Evolutionary conservation across 352 stramenopile genomes (phyloP), one percentile per base, ranked within the genome.

Genomic region (Phytophthora pistaciae): DNA sequence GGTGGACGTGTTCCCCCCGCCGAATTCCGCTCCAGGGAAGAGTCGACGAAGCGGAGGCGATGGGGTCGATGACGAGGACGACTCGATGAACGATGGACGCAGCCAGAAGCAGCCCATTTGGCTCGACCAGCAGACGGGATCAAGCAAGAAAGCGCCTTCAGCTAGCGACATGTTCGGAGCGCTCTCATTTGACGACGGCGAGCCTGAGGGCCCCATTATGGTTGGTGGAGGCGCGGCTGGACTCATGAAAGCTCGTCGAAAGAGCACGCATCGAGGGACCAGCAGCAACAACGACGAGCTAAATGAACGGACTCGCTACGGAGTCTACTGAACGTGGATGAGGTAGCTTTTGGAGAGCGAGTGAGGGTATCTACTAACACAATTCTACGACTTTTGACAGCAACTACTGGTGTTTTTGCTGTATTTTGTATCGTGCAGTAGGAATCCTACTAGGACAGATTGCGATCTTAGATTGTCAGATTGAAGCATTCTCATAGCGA

Each of bases 241-340:
- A 3, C 70, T 94, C 3, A 75, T 93, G 69, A 94, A 94, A 72
- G 83, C 89, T 48, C 72, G 85, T 4, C 83, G 84, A 36, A 91
- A 91, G 56, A 92, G 75, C 60, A 80, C 70, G 25, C 64, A 81
- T 23, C 76, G 78, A 18, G 83, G 64, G 46, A 80, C 64, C 52
- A 82, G 66, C 59, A 88, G 86, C 56, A 88, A 88, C 55, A 76
- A 74, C 8, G 74, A 80, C 16, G 72, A 86, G 0, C 14, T 27
- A 0, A 61, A 67, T 13, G 60, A 74, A n/a, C 56, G 42, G 46
- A 52, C 42, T 13, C 68, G 60, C 9, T 68, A 77, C 53, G 62
- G 56, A 48, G 48, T 75, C 13, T 73, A 68, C 33, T 76, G 29
- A 74, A 10, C 13, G 18, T 44, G 46, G 16, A 50, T 18, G 10